Percentiles rank a stretch among this genome's conserved stretches.
Evolutionary conservation across 495 filamentous ascomycete species (phyloP).

Genomic region (Chaetomidium leptoderma): DNA sequence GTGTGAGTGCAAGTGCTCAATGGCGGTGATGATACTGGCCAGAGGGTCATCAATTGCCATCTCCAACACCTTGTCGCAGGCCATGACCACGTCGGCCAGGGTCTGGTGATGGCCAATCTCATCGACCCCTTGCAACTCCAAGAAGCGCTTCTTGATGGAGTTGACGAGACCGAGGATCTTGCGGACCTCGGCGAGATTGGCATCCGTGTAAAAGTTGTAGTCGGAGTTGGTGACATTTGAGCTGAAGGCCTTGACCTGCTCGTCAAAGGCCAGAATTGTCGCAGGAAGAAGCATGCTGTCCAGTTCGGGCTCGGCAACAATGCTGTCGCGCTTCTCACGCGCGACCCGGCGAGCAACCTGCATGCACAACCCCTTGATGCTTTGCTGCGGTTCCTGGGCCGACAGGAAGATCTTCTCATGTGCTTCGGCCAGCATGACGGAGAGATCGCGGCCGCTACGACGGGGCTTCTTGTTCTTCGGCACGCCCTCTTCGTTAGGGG

Average conservation of each 20-base stretch:
- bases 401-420: conserved; percentile 49
- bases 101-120: conserved; percentile 56
- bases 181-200: conserved; percentile 68
- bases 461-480: conserved; percentile 19
- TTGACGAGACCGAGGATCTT: conserved; percentile 63
- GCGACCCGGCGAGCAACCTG: conserved; percentile 35
- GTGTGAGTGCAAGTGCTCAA: conserved; percentile 75
- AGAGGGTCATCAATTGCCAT: conserved; percentile 80
- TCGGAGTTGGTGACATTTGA: conserved; percentile 33
- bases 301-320: conserved; percentile 35
- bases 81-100: conserved; percentile 67
- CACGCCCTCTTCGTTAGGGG: conserved; percentile 33
- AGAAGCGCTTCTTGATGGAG: conserved; percentile 63
- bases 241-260: conserved; percentile 51
- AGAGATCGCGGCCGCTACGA: conserved; percentile 40
- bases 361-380: conserved; percentile 37
- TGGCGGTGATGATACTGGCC: conserved; percentile 72
- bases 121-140: conserved; percentile 57
- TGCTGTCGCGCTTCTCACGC: conserved; percentile 22
- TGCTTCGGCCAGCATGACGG: conserved; percentile 41
- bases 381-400: conserved; percentile 31
- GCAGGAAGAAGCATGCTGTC: conserved; percentile 57
- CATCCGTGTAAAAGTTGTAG: conserved; percentile 87
- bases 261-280: conserved; percentile 58
- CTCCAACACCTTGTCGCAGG: conserved; percentile 67